A percentile compares a stretch with the other conserved stretches of the same genome.
phyloP scores from a whole-genome alignment of 2,329 filamentous ascomycete genomes.

The Calonectria naviculata region DNA sequence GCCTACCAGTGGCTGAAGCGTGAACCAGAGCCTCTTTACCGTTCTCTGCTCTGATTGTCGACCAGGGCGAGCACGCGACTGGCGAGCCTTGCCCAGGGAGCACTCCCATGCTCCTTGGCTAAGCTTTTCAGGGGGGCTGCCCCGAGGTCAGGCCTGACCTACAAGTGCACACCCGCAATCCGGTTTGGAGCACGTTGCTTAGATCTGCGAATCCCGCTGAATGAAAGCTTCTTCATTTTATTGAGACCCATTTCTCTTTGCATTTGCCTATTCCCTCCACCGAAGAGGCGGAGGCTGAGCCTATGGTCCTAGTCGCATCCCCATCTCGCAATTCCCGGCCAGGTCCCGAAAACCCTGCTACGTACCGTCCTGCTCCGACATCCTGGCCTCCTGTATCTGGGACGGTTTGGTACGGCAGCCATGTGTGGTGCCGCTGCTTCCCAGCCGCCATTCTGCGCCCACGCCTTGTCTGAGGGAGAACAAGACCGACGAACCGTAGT shows the following conservation, averaged over 20 bases:
- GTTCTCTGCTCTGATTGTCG: background rate
- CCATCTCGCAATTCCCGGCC: slow-evolving; percentile 14
- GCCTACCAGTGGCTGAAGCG: background rate
- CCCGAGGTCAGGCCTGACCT: background rate
- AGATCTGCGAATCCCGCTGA: background rate
- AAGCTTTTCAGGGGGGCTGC: slow-evolving; percentile 12
- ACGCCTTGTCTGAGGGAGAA: background rate
- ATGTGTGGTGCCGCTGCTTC: background rate
- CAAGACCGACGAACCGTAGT: background rate
- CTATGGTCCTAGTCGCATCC: background rate
- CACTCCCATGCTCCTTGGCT: background rate
- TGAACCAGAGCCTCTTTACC: background rate
- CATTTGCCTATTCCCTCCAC: slow-evolving; percentile 13
- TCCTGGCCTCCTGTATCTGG: background rate
- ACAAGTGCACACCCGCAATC: background rate
- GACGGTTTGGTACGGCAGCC: background rate
- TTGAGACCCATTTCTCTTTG: background rate
- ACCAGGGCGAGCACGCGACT: slow-evolving; percentile 16
- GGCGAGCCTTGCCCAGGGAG: background rate
- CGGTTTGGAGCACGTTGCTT: background rate
- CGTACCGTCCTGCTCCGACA: background rate
- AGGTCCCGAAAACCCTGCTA: slow-evolving; percentile 5
- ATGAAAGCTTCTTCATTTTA: background rate
- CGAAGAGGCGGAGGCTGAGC: slow-evolving; percentile 11
- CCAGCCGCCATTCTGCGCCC: slow-evolving; percentile 7